Evolutionary conservation across 2,329 filamentous ascomycete genomes (phyloP), one percentile per base, ranked within the genome.

Genomic region (Mariannaea sp.): DNA sequence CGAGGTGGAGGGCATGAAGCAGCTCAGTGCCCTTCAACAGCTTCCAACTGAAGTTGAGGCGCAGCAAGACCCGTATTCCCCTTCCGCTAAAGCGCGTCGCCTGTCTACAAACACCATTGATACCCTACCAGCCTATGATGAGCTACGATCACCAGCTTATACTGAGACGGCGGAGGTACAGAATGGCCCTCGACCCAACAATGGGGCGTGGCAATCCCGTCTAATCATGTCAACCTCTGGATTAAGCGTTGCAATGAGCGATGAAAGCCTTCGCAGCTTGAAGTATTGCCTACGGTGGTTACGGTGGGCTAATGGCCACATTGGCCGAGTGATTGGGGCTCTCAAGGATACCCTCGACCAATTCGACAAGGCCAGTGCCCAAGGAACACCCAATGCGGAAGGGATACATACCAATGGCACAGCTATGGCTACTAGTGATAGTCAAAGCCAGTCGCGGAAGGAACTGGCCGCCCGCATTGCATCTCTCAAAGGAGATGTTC

Each of bases 161-260:
- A 86, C 88, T 46, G 87, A 90, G 61, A 75, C 80, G 1, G 70
- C 67, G 17, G 71, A 68, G 54, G 69, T 66, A 13, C 62, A 73
- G 33, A 60, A 55, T 45, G 58, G 60, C 1, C 66, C 70, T 2
- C 65, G 68, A 17, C 56, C 62, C 7, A 58, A 65, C 12, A 70
- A 62, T 14, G 66, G 65, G 16, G 69, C 79, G 66, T 95, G 92
- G 91, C 90, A 89, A 56, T 90, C 89, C 9, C 86, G 92, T 12
- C 77, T 97, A 14, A 89, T 96, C 61, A 89, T 96, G 70, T 92
- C 90, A 5, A 97, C 93, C 0, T 96, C 92, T 1, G 93, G 92
- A 0, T 80, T 97, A 1, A 92, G 92, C 58, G 87, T 96, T 13
- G 92, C 94, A 1, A 91, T 99, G 81, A 95, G 89, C 65, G 88